Evolutionary conservation across 345 rosid species (phyloP).

Genomic region (Iberis pinnata): DNA sequence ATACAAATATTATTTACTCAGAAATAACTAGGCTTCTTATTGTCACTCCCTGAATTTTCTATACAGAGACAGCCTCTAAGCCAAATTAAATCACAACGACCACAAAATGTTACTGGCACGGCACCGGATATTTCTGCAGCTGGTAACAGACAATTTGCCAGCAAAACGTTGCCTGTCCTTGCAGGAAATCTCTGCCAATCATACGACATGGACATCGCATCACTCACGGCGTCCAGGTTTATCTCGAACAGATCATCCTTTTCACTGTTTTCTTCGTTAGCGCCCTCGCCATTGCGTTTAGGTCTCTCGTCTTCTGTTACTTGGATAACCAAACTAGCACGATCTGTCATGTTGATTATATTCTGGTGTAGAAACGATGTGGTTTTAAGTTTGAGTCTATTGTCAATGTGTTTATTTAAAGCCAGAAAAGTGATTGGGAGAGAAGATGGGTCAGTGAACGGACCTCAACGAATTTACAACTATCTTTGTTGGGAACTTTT

Average conservation of each 20-base stretch:
- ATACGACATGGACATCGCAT: not conserved
- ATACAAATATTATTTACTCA: not conserved
- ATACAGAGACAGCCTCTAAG: not conserved
- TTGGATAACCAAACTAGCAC: not conserved
- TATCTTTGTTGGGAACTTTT: not conserved
- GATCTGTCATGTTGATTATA: slow-evolving; percentile 16
- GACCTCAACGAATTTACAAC: slow-evolving; percentile 27
- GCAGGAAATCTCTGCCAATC: slow-evolving; percentile 12
- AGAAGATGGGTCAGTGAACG: slow-evolving; percentile 30
- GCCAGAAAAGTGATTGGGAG: not conserved
- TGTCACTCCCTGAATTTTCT: not conserved
- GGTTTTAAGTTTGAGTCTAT: not conserved
- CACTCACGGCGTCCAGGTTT: slow-evolving; percentile 13
- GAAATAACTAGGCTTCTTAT: not conserved
- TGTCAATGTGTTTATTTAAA: not conserved
- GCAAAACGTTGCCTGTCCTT: slow-evolving; percentile 25
- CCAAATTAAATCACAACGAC: slow-evolving; percentile 18
- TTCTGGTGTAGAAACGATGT: not conserved
- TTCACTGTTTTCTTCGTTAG: slow-evolving; percentile 1
- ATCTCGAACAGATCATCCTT: slow-evolving; percentile 32
- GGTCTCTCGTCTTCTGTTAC: not conserved
- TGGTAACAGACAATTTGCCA: slow-evolving; percentile 27
- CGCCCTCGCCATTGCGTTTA: not conserved
- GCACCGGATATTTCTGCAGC: slow-evolving; percentile 27
- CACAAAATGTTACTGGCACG: slow-evolving; percentile 18